Evolutionary conservation across 495 filamentous ascomycete species (phyloP).

Genomic region (Xylaria scruposa): DNA sequence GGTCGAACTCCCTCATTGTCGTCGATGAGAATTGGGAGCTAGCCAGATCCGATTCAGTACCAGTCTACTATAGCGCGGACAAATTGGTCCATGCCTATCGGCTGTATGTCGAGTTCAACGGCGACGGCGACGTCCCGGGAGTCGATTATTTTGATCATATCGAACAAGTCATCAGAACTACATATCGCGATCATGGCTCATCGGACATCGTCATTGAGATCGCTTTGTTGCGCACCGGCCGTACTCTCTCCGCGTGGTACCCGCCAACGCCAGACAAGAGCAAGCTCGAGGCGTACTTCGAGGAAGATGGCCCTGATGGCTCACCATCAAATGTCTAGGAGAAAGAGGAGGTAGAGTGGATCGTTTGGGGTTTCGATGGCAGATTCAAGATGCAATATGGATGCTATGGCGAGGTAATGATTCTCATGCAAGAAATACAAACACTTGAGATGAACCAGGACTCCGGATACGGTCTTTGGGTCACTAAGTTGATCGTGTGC

Average conservation of each 20-base stretch:
- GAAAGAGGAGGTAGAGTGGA: not conserved
- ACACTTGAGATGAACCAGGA: not conserved
- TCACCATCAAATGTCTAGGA: not conserved
- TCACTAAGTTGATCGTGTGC: not conserved
- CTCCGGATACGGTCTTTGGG: not conserved
- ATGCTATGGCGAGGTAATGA: not conserved
- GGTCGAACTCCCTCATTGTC: not conserved
- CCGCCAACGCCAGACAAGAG: not conserved
- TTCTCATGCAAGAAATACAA: no score
- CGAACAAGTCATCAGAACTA: no score
- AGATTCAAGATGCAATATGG: not conserved
- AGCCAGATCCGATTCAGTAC: no score
- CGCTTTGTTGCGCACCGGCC: not conserved
- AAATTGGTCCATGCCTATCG: not conserved
- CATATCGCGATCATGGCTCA: no score
- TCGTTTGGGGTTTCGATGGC: not conserved
- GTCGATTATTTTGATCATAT: not conserved
- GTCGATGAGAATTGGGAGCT: not conserved
- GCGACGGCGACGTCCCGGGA: not conserved
- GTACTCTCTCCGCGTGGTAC: not conserved
- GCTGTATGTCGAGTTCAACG: not conserved
- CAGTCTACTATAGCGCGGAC: no score
- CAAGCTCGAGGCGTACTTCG: not conserved
- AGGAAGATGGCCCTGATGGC: not conserved
- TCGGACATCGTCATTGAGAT: not conserved